Base-by-base conservation (phyloP, 768 basidiomycete species). In the Trametes cubensis region DNA sequence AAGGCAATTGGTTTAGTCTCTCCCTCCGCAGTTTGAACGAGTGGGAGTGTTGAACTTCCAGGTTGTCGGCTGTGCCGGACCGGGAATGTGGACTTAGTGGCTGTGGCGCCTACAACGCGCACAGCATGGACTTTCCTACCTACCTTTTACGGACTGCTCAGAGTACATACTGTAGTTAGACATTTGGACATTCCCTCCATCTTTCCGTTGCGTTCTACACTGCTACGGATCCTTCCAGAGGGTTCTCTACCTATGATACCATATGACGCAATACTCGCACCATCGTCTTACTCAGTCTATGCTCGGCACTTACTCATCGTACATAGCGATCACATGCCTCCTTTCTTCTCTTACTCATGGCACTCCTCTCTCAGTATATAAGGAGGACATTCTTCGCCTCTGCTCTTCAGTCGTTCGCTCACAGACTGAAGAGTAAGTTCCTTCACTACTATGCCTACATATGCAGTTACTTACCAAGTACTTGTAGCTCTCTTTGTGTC, bases 21-120 rank as follows among this genome's bases (percentile, higher is more conserved):
- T 28, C 28, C n/a, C 23, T 15, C 39, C n/a, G 18, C 56, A 57
- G 25, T 46, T 57, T 57, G 56, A 57, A 57, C 46, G 38, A 57
- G 56, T 57, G 56, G 56, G 56, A 57, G 56, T 58, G 56, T 58
- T 58, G 46, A 49, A 47, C 56, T 58, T 58, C 44, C 20, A 18
- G 46, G 23, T 47, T 53, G 23, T 28, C 23, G 38, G 52, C 38
- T 7, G 28, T 53, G 21, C 34, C 38, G 11, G 18, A 38, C 21
- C 39, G 14, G 52, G 38, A 53, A 34, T 34, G 34, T 40, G 40
- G 52, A 47, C 46, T 21, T 25, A 11, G 23, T 47, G 46, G 46
- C 46, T 21, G 46, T 47, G 46, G 17, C 10, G 34, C 34, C 34
- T 34, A 34, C 34, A 34, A 34, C 11, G 34, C 34, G 46, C 46